Conservation (phyloP, 371 early-diverging fungal genomes). For the Mucor ambiguus region DNA sequence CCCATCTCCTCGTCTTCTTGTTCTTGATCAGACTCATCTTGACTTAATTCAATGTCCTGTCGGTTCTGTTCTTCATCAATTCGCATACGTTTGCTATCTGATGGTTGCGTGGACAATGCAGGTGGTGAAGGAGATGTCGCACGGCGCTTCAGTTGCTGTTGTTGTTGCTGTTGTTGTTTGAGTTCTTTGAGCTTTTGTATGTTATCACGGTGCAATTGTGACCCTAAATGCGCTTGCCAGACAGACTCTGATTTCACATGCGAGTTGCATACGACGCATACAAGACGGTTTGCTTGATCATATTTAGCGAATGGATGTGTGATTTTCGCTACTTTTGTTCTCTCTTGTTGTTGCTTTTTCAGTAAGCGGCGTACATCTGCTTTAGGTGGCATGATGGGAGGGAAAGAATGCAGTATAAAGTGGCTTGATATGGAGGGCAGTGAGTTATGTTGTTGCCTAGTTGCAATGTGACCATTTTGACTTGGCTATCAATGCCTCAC, state of each 20-base stretch:
- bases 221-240: conserved; percentile 49
- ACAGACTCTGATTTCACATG: conserved; percentile 34
- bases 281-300: conserved; percentile 36
- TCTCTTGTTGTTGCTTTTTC: conserved; percentile 42
- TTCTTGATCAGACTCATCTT: conserved; percentile 16
- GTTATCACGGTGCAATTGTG: conserved; percentile 36
- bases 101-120: not conserved
- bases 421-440: not conserved
- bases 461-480: not conserved
- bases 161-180: conserved; percentile 30
- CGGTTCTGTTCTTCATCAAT: conserved; percentile 21
- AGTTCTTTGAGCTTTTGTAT: conserved; percentile 44
- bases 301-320: conserved; percentile 53
- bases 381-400: conserved; percentile 30
- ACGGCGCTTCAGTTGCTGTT: conserved; percentile 20
- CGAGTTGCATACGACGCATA: conserved; percentile 42
- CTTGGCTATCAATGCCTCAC: not conserved
- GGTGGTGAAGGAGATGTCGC: conserved; percentile 16
- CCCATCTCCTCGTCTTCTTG: conserved; percentile 19
- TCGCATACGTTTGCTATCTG: conserved; percentile 20
- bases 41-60: conserved; percentile 17
- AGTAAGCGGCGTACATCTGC: conserved; percentile 44
- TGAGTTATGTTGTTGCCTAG: not conserved
- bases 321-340: conserved; percentile 35
- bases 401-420: not conserved